Evolutionary conservation across 495 filamentous ascomycete genomes (phyloP).

Genomic region (Aspergillus asperescens): DNA sequence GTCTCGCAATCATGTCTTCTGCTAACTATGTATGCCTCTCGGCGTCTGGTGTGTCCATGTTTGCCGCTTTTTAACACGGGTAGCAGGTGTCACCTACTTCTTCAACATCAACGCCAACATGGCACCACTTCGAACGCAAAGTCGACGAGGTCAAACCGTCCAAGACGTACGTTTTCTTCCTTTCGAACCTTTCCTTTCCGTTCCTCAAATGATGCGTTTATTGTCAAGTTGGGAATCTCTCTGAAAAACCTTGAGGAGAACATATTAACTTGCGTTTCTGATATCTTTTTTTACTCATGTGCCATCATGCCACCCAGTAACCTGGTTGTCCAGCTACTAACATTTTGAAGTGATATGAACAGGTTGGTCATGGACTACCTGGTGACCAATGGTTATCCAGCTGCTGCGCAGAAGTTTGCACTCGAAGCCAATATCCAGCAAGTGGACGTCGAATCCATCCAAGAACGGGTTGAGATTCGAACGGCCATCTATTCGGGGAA

Average conservation of each 20-base stretch:
- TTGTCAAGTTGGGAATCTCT: slow-evolving; percentile 99
- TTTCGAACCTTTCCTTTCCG: slow-evolving; percentile 6
- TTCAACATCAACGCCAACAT: slow-evolving; percentile 61
- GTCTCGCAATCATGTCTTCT: slow-evolving; percentile 30
- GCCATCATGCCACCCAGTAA: slow-evolving; percentile 6
- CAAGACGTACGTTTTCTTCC: slow-evolving; percentile 67
- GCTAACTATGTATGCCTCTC: slow-evolving; percentile 43
- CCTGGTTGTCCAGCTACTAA: slow-evolving; percentile 26
- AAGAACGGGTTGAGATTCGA: slow-evolving; percentile 70
- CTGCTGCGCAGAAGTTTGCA: slow-evolving; percentile 87
- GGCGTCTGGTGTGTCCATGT: slow-evolving; percentile 31
- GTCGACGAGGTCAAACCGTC: slow-evolving; percentile 81
- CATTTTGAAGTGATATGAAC: slow-evolving; percentile 76
- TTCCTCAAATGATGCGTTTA: slow-evolving; percentile 67
- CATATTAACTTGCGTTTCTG: slow-evolving; percentile 69
- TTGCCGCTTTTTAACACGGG: slow-evolving; percentile 39
- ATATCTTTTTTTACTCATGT: slow-evolving; percentile 24
- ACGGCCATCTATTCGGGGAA: slow-evolving; percentile 76
- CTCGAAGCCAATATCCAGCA: slow-evolving; percentile 83
- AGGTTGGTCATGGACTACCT: slow-evolving; percentile 95
- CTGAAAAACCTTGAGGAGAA: slow-evolving; percentile 88
- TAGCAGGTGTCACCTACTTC: slow-evolving; percentile 58
- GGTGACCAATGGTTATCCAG: slow-evolving; percentile 91
- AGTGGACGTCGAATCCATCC: slow-evolving; percentile 65
- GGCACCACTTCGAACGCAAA: slow-evolving; percentile 69